Evolutionary conservation across 2,329 filamentous ascomycete genomes (phyloP), one percentile per base, ranked within the genome.

Genomic region (Seiridium cupressi): DNA sequence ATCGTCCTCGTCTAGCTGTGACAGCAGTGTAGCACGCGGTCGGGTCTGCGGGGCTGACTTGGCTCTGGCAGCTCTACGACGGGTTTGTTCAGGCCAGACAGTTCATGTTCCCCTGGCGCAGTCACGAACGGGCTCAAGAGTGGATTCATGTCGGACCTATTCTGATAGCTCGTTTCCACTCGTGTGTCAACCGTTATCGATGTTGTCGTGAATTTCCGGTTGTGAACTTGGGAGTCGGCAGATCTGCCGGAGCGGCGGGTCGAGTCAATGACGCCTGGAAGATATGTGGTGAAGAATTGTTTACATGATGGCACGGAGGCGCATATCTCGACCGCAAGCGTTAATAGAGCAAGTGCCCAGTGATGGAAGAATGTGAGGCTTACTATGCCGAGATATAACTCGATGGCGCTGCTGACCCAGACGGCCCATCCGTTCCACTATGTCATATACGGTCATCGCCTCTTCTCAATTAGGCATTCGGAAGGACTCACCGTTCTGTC

Each of bases 361-460:
- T 26, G 18, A 26, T 26, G 18, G 18, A 26, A 26, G 18, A 26
- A 26, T 2, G 18, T 26, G 18, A 26, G 18, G 18, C 70, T 65
- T 64, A 73, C 70, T 44, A 77, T 76, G 11, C 75, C 76, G 36
- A 78, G 65, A 56, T 74, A 75, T 3, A 78, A 67, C 67, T 78
- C 75, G 26, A 77, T 56, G 5, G 68, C 67, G 31, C 68, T 69
- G 11, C 68, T 65, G 10, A 76, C 61, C 66, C 72, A 73, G 8
- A 73, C 71, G 8, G 70, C 61, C 54, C 69, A 73, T n/a, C 69
- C 66, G 11, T 70, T 62, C 71, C 74, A 76, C 42, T 53, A 35
- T n/a, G 4, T 7, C 4, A 18, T 6, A 6, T 51, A 5, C 18
- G 49, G 10, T 35, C 8, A 35, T 10, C 3, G 73, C 72, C 57